phyloP scores from a whole-genome alignment of 163 green algal genomes.

The Chlamydomonas reinhardtii region DNA sequence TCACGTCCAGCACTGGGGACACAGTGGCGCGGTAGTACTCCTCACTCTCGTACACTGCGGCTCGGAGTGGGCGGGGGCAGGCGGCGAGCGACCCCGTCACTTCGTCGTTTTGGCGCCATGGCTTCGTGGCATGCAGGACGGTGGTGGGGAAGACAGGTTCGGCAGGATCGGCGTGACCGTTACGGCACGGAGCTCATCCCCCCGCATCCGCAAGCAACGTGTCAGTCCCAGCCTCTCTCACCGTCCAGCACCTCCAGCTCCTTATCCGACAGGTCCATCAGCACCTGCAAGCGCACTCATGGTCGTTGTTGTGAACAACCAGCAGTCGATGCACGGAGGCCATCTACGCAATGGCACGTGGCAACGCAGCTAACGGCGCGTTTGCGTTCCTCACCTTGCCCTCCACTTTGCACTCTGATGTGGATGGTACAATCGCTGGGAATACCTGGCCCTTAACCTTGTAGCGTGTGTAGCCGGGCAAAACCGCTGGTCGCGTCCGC shows the following conservation, averaged over 20 bases:
- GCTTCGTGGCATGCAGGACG: no score
- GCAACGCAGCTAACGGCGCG: neutral
- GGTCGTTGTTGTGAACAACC: no score
- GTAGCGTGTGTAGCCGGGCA: conserved; percentile 69
- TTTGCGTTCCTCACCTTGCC: conserved; percentile 47
- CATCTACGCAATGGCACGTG: neutral
- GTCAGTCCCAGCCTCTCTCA: neutral
- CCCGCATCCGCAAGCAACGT: neutral
- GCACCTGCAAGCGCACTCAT: conserved; percentile 39
- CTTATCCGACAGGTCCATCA: conserved; percentile 57
- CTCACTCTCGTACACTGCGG: conserved; percentile 65
- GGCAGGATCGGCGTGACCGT: no score
- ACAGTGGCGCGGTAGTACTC: conserved; percentile 66
- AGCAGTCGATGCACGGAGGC: no score
- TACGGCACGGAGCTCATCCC: no score
- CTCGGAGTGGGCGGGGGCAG: neutral
- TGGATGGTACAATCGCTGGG: conserved; percentile 64
- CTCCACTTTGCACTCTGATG: conserved; percentile 24
- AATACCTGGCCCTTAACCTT: conserved; percentile 70
- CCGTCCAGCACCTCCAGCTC: conserved; percentile 66
- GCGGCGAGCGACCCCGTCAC: no score
- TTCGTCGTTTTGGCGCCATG: no score
- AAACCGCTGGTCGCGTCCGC: conserved; percentile 42
- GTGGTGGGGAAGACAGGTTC: no score
- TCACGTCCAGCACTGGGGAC: conserved; percentile 43